Percentiles rank a stretch among this genome's conserved stretches.
phyloP scores from a whole-genome alignment of 805 yeast species.

The Maudiozyma barnettii region DNA sequence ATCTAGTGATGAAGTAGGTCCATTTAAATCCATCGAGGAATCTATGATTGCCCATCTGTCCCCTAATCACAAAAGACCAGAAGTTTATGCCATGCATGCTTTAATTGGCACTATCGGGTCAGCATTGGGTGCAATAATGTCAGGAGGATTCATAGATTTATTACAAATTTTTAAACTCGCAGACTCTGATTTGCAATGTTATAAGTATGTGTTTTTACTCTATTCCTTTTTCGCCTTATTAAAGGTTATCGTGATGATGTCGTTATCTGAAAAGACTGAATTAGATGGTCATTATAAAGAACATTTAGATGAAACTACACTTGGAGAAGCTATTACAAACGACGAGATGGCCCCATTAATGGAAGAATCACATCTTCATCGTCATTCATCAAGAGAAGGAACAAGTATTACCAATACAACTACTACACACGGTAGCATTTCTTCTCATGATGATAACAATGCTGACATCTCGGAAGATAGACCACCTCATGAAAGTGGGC shows the following conservation, averaged over 20 bases:
- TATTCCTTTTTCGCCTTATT: slow-evolving; percentile 47
- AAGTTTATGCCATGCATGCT: slow-evolving; percentile 66
- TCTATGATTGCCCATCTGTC: slow-evolving; percentile 74
- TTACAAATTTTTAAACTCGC: slow-evolving; percentile 31
- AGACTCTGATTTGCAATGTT: slow-evolving; percentile 33
- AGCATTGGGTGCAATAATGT: slow-evolving; percentile 58
- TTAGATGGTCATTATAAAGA: slow-evolving; percentile 20
- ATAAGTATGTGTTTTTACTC: slow-evolving; percentile 45
- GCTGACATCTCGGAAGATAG: background rate
- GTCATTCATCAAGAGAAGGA: background rate
- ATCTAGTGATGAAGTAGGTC: slow-evolving; percentile 85
- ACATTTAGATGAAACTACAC: slow-evolving; percentile 8
- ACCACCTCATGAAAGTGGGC: slow-evolving; percentile 33
- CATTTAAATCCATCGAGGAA: slow-evolving; percentile 80
- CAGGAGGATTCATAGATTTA: slow-evolving; percentile 51
- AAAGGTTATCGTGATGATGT: slow-evolving; percentile 43
- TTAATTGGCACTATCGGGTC: slow-evolving; percentile 61
- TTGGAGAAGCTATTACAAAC: slow-evolving; percentile 13
- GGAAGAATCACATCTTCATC: slow-evolving; percentile 3
- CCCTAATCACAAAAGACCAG: slow-evolving; percentile 53
- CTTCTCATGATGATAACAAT: background rate
- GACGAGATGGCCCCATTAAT: slow-evolving; percentile 23
- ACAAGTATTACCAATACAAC: background rate
- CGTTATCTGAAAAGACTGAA: slow-evolving; percentile 48
- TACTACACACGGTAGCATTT: background rate